Conservation (phyloP, 495 filamentous ascomycete genomes). For the Penicillium maclennaniae region DNA sequence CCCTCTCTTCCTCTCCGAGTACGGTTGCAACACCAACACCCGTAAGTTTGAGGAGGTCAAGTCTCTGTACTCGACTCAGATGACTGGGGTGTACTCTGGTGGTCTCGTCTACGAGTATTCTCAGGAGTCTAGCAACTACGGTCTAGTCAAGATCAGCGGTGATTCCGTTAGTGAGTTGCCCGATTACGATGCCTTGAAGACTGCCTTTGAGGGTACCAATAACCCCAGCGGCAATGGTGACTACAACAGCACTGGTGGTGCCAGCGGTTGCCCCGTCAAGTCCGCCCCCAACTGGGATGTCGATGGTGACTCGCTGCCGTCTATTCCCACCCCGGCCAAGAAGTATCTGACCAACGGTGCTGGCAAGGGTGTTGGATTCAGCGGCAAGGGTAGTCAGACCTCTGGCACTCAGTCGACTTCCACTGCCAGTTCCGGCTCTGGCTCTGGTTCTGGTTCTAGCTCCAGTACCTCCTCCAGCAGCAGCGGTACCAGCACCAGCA, state of each 20-base stretch:
- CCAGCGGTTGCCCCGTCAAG: constrained; percentile 65
- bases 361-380: constrained; percentile 67
- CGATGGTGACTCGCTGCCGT: constrained; percentile 60
- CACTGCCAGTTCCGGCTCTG: constrained; percentile 62
- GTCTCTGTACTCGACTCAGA: constrained; percentile 75
- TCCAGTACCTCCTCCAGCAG: background rate
- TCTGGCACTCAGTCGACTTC: constrained; percentile 57
- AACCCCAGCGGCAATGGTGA: constrained; percentile 73
- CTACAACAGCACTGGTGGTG: constrained; percentile 62
- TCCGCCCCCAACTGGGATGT: constrained; percentile 70
- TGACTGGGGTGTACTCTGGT: constrained; percentile 92
- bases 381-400: constrained; percentile 68
- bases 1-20: constrained; percentile 94
- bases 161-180: constrained; percentile 48
- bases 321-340: constrained; percentile 64
- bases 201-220: constrained; percentile 57
- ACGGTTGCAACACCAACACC: constrained; percentile 77
- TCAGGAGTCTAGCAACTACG: constrained; percentile 70
- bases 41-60: constrained; percentile 79
- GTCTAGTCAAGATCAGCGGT: constrained; percentile 68
- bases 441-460: constrained; percentile 37
- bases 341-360: constrained; percentile 71
- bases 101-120: constrained; percentile 96
- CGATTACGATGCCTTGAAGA: constrained; percentile 68
- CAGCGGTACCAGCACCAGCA: constrained; percentile 17